Evolutionary conservation across 768 basidiomycete genomes (phyloP).

Genomic region (Collybia sp.): DNA sequence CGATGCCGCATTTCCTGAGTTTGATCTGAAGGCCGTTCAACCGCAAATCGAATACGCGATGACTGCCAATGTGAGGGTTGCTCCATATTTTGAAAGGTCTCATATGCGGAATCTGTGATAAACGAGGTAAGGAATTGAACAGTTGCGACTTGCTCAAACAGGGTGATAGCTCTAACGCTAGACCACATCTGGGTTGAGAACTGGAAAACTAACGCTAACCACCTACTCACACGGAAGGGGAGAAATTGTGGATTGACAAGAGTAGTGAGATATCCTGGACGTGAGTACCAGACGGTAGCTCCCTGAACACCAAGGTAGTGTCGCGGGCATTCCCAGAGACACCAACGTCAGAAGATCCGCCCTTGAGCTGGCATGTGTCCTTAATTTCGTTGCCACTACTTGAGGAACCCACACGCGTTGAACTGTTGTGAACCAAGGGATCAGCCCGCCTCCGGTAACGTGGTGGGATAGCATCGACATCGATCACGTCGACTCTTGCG

Average conservation of each 20-base stretch:
- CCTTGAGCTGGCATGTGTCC: neutral
- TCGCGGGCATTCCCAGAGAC: neutral
- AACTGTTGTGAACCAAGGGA: neutral
- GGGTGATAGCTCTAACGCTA: neutral
- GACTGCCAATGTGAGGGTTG: neutral
- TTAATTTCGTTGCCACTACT: neutral
- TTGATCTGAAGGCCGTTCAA: neutral
- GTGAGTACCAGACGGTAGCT: conserved; percentile 1
- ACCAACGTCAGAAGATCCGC: neutral
- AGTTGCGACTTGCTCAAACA: neutral
- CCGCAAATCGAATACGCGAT: neutral
- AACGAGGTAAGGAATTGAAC: neutral
- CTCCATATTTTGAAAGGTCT: neutral
- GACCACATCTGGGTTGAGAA: neutral
- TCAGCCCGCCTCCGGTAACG: too few relatives aligned
- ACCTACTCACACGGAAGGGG: conserved; percentile 3
- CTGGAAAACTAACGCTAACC: neutral
- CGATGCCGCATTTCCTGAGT: neutral
- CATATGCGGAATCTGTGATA: conserved; percentile 2
- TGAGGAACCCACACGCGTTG: neutral
- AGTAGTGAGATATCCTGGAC: conserved; percentile 2
- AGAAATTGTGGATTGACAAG: conserved; percentile 2
- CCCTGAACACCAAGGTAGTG: neutral
- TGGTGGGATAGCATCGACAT: too few relatives aligned
- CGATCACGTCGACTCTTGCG: too few relatives aligned